Evolutionary conservation across 495 filamentous ascomycete species (phyloP).

Genomic region (Oidiodendron maius): DNA sequence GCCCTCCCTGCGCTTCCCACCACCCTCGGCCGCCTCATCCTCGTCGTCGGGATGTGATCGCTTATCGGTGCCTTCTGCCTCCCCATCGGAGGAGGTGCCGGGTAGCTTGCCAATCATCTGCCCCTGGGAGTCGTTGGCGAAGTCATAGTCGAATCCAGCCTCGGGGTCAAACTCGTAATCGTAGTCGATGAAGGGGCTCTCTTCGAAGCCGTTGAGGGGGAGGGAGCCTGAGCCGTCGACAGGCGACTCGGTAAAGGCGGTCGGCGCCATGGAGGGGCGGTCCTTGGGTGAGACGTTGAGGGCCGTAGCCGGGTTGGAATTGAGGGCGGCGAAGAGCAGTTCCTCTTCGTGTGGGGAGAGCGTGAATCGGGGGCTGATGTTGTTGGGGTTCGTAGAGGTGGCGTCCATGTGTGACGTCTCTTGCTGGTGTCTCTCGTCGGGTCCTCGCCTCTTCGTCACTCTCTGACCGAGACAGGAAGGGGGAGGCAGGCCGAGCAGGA

Average conservation of each 20-base stretch:
- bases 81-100: constrained; percentile 43
- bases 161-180: constrained; percentile 66
- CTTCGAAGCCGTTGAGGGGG: constrained; percentile 48
- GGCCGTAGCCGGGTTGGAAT: constrained; percentile 43
- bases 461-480: too few relatives aligned
- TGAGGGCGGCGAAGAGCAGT: constrained; percentile 80
- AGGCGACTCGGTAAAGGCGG: constrained; percentile 49
- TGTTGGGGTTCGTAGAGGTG: neutral
- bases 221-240: constrained; percentile 35
- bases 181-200: constrained; percentile 80
- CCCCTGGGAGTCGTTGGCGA: constrained; percentile 44
- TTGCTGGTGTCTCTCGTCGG: too few relatives aligned
- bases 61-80: constrained; percentile 73
- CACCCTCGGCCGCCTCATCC: constrained; percentile 61
- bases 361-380: constrained; percentile 16
- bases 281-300: constrained; percentile 7
- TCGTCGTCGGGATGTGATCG: constrained; percentile 67
- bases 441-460: too few relatives aligned
- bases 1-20: constrained; percentile 74
- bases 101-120: constrained; percentile 77
- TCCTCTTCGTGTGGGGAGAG: constrained; percentile 73
- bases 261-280: constrained; percentile 35
- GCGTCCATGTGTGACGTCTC: constrained; percentile 8
- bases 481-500: too few relatives aligned
- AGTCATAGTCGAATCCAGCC: constrained; percentile 54